phyloP scores from a whole-genome alignment of 2,329 filamentous ascomycete genomes.

The Grosmannia clavigera region DNA sequence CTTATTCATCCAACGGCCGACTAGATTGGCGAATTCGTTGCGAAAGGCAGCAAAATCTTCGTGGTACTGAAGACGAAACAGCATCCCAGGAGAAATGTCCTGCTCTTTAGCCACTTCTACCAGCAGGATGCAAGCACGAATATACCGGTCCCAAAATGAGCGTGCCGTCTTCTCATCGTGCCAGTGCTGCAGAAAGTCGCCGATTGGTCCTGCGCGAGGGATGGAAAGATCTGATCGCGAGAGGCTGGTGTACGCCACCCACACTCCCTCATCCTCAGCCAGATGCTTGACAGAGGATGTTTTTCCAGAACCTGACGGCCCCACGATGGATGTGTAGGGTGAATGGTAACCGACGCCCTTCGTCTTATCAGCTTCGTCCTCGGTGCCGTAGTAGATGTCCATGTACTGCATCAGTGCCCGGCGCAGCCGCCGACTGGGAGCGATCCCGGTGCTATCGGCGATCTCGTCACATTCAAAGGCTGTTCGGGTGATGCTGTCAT shows the following conservation, averaged over 20 bases:
- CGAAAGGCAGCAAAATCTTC: not conserved
- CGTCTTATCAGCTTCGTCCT: too few species aligned
- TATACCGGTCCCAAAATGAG: not conserved
- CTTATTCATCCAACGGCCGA: not conserved
- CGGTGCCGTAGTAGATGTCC: not conserved
- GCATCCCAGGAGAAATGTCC: not conserved
- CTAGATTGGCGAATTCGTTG: not conserved
- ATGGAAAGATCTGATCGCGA: not conserved
- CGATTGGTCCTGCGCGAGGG: not conserved
- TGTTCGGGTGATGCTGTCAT: too few species aligned
- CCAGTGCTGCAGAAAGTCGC: not conserved
- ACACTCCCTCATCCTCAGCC: not conserved
- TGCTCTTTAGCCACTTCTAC: not conserved
- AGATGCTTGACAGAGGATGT: conserved; percentile 2
- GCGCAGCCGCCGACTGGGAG: not conserved
- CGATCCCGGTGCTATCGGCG: not conserved
- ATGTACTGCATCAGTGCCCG: not conserved
- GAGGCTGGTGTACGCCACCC: not conserved
- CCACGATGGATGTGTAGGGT: not conserved
- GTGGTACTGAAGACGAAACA: conserved; percentile 1
- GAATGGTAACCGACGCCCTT: not conserved
- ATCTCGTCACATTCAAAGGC: not conserved
- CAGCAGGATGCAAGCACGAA: not conserved
- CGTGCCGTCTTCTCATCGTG: not conserved
- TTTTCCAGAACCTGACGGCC: conserved; percentile 1